These are phyloP conservation scores for Tolypocladium sp. DNA, from an alignment of 2,329 filamentous ascomycete species.

Conservation along the genomic window DNA sequence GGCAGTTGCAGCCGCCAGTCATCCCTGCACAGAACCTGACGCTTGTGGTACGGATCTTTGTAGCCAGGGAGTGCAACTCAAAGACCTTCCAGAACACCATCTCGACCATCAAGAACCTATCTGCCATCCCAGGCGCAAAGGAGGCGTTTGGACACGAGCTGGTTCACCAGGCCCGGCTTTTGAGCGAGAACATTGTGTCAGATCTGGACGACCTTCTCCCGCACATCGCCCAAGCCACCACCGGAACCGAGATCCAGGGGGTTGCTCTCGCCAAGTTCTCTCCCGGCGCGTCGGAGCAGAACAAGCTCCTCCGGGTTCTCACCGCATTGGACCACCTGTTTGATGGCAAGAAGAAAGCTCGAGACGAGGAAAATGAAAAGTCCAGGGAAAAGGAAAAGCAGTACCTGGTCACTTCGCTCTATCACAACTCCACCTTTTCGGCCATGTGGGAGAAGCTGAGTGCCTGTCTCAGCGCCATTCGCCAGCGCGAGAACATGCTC, in stretches of 20 bases:
- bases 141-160: conserved; percentile 88
- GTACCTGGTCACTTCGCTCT: conserved; percentile 77
- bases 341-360: conserved; percentile 64
- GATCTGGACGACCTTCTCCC: conserved; percentile 79
- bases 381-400: conserved; percentile 58
- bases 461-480: conserved; percentile 77
- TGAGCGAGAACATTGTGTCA: conserved; percentile 75
- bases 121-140: conserved; percentile 83
- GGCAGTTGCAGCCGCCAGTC: conserved; percentile 66
- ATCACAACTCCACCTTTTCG: conserved; percentile 84
- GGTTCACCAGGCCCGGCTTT: conserved; percentile 71
- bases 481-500: conserved; percentile 87
- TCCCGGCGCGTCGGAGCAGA: conserved; percentile 89
- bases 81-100: conserved; percentile 98
- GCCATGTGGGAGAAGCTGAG: conserved; percentile 90
- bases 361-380: conserved; percentile 38
- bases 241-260: conserved; percentile 90
- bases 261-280: conserved; percentile 93
- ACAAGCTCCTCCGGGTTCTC: conserved; percentile 84
- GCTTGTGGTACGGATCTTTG: conserved; percentile 92
- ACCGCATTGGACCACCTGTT: conserved; percentile 95
- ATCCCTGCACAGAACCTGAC: conserved; percentile 85
- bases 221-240: conserved; percentile 78
- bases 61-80: conserved; percentile 89
- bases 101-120: conserved; percentile 97